Conservation (phyloP, 2,329 filamentous ascomycete species). For the Fusarium sterilihyphosum region DNA sequence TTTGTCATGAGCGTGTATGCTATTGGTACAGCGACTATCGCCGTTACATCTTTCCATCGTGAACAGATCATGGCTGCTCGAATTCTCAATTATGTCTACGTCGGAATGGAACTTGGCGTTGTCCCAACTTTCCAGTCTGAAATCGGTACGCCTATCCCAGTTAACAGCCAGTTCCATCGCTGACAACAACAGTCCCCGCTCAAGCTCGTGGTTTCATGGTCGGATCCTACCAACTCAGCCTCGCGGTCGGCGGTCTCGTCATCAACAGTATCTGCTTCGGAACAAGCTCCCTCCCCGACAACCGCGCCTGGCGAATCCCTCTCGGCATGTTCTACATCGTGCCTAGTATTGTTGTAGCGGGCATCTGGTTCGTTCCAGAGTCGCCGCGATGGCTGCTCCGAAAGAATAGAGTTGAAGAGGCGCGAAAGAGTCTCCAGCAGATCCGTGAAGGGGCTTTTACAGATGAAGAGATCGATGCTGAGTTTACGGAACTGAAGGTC, state of each 20-base stretch:
- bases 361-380: constrained; percentile 39
- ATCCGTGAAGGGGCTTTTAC: constrained; percentile 26
- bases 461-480: constrained; percentile 25
- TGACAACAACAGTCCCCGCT: constrained; percentile 35
- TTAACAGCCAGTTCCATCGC: neutral
- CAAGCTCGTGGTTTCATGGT: constrained; percentile 47
- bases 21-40: constrained; percentile 34
- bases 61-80: constrained; percentile 39
- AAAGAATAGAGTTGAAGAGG: constrained; percentile 31
- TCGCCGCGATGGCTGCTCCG: constrained; percentile 41
- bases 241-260: constrained; percentile 41
- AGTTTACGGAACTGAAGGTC: constrained; percentile 20
- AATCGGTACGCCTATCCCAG: constrained; percentile 24
- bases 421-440: constrained; percentile 4
- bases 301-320: constrained; percentile 36
- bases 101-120: constrained; percentile 39
- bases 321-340: constrained; percentile 39
- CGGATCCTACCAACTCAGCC: constrained; percentile 48
- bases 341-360: constrained; percentile 12
- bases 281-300: constrained; percentile 31
- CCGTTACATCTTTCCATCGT: constrained; percentile 22
- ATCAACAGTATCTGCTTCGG: constrained; percentile 39
- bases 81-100: constrained; percentile 39
- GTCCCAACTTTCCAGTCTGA: constrained; percentile 51
- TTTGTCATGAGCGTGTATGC: constrained; percentile 51